Conservation (phyloP, 768 basidiomycete genomes). For the Pleurotus eryngii region DNA sequence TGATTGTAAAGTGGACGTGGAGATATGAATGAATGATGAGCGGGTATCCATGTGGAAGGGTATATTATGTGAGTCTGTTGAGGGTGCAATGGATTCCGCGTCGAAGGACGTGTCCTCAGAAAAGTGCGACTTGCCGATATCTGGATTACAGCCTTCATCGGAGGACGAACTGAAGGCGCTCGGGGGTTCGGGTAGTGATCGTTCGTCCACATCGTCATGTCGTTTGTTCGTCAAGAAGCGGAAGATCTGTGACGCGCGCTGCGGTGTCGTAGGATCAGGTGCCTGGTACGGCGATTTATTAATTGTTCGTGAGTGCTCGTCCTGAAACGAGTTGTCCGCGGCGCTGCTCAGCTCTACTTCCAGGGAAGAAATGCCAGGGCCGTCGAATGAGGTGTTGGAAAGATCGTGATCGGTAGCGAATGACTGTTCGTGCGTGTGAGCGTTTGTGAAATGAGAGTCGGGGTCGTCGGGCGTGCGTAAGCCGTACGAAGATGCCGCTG, state of each 20-base stretch:
- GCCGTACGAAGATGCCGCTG: constrained; percentile 42
- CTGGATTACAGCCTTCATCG: constrained; percentile 20
- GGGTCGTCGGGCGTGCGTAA: constrained; percentile 50
- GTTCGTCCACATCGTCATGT: constrained; percentile 32
- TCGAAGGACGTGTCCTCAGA: constrained; percentile 11
- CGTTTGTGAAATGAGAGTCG: constrained; percentile 33
- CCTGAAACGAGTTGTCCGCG: constrained; percentile 26
- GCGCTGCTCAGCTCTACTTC: constrained; percentile 67
- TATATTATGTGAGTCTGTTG: constrained; percentile 1
- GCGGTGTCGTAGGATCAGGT: constrained; percentile 48
- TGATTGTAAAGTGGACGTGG: constrained; percentile 1
- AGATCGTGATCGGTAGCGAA: constrained; percentile 46
- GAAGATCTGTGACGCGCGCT: constrained; percentile 74
- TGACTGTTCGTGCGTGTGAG: constrained; percentile 35
- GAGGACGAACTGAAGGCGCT: constrained; percentile 42
- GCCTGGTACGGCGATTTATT: constrained; percentile 27
- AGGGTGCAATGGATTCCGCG: constrained; percentile 9
- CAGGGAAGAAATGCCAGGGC: constrained; percentile 64
- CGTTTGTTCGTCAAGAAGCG: constrained; percentile 59
- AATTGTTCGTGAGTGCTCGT: constrained; percentile 6
- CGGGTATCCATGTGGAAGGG: constrained; percentile 8
- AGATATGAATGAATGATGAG: neutral
- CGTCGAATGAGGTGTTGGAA: constrained; percentile 33
- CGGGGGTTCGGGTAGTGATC: constrained; percentile 34
- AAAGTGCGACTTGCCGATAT: constrained; percentile 12